Conservation (phyloP, 2,329 filamentous ascomycete genomes). For the Talaromyces sp. region DNA sequence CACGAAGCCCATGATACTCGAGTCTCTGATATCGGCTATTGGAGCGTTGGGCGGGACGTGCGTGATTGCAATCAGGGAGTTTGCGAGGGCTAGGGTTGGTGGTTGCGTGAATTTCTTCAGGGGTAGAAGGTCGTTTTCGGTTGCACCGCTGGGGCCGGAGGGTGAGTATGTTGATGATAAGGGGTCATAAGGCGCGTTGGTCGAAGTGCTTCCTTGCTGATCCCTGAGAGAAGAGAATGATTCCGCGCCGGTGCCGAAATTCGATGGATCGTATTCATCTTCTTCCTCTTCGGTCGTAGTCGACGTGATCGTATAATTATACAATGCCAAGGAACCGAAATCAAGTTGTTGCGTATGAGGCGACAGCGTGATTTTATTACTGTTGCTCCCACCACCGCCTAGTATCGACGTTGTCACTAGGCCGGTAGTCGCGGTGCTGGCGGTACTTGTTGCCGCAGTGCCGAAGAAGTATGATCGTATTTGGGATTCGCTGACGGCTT, state of each 20-base stretch:
- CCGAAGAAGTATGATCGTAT: conserved; percentile 97
- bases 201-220: conserved; percentile 6
- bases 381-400: conserved; percentile 34
- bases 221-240: conserved; percentile 22
- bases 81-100: conserved; percentile 62
- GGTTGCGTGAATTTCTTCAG: conserved; percentile 63
- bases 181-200: conserved; percentile 21
- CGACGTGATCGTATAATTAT: conserved; percentile 61
- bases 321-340: conserved; percentile 72
- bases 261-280: conserved; percentile 45
- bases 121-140: conserved; percentile 39
- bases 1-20: conserved; percentile 86
- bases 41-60: conserved; percentile 69
- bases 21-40: conserved; percentile 71
- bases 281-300: conserved; percentile 46
- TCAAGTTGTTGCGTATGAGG: conserved; percentile 84
- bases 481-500: conserved; percentile 68
- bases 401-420: not conserved
- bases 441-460: conserved; percentile 42
- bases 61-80: conserved; percentile 82
- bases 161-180: conserved; percentile 21
- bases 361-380: conserved; percentile 68
- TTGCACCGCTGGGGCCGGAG: conserved; percentile 22
- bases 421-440: not conserved
- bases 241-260: conserved; percentile 31